phyloP scores from a whole-genome alignment of 192 early-diverging fungal species.

The Coemansia sp. region DNA sequence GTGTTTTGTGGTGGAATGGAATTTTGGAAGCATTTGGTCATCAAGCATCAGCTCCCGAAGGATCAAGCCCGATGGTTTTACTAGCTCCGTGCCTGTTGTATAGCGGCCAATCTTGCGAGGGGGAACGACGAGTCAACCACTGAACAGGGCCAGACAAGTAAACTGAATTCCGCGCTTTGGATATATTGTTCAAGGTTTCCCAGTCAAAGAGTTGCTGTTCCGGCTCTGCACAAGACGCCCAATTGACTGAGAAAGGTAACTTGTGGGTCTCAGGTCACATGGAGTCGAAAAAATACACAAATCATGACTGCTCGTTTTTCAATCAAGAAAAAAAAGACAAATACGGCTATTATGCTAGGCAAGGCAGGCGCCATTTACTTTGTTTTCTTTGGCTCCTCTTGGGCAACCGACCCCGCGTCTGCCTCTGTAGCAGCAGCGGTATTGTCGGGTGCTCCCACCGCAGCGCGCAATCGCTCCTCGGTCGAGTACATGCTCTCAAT shows the following conservation, averaged over 20 bases:
- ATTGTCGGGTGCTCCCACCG: background rate
- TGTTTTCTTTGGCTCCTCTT: background rate
- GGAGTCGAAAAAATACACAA: too few species aligned
- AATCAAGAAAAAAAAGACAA: background rate
- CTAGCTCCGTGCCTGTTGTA: conserved; percentile 31
- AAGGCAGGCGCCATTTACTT: background rate
- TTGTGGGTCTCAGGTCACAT: conserved; percentile 4
- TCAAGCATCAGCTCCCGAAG: conserved; percentile 37
- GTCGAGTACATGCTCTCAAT: conserved; percentile 43
- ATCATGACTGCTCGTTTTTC: too few species aligned
- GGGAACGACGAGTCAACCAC: conserved; percentile 46
- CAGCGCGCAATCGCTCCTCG: conserved; percentile 13
- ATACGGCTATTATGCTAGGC: too few species aligned
- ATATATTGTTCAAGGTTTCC: conserved; percentile 44
- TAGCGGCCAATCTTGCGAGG: conserved; percentile 50
- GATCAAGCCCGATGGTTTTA: conserved; percentile 55
- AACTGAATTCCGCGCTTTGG: conserved; percentile 43
- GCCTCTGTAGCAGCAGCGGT: background rate
- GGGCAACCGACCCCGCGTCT: too few species aligned
- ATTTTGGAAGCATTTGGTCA: conserved; percentile 40
- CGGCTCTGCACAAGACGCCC: background rate
- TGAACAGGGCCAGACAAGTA: conserved; percentile 27
- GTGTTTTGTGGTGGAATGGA: background rate
- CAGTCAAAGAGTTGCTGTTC: background rate
- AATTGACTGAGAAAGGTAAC: too few species aligned